A percentile compares a stretch with the other conserved stretches of the same genome.
These are phyloP conservation scores for Fusarium brevicatenulatum DNA, from an alignment of 2,329 filamentous ascomycete species.

Conservation along the genomic window DNA sequence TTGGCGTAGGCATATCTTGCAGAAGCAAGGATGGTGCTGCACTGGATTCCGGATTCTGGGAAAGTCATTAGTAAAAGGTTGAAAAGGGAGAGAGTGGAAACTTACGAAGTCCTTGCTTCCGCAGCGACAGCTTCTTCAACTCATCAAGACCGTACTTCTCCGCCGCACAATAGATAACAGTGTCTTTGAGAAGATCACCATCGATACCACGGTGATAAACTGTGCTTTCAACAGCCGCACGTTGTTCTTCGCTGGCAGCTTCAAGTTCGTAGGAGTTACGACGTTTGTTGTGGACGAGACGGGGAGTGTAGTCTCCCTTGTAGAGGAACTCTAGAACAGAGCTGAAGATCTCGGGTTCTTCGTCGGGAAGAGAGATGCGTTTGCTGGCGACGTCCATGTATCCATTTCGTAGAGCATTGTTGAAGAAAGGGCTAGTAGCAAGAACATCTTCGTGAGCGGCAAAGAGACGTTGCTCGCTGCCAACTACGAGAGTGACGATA, in stretches of 20 bases:
- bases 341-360: constrained; percentile 91
- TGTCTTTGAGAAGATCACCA: constrained; percentile 83
- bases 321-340: constrained; percentile 91
- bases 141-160: constrained; percentile 85
- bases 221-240: constrained; percentile 67
- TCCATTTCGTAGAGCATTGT: constrained; percentile 49
- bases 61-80: constrained; percentile 1
- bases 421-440: constrained; percentile 80
- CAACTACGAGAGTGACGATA: constrained; percentile 83
- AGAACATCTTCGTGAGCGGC: constrained; percentile 91
- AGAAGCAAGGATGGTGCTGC: constrained; percentile 84
- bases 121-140: constrained; percentile 83
- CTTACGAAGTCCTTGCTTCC: constrained; percentile 87
- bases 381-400: constrained; percentile 59
- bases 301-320: constrained; percentile 92
- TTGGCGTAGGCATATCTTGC: constrained; percentile 91
- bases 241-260: constrained; percentile 59
- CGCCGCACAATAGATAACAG: constrained; percentile 89
- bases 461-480: constrained; percentile 86
- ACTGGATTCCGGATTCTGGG: constrained; percentile 79
- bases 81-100: constrained; percentile 19
- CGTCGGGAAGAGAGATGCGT: constrained; percentile 82
- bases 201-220: constrained; percentile 74
- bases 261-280: constrained; percentile 86
- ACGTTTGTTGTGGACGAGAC: constrained; percentile 83